Conservation (phyloP, 2,329 filamentous ascomycete genomes). For the Alternaria arborescens region DNA sequence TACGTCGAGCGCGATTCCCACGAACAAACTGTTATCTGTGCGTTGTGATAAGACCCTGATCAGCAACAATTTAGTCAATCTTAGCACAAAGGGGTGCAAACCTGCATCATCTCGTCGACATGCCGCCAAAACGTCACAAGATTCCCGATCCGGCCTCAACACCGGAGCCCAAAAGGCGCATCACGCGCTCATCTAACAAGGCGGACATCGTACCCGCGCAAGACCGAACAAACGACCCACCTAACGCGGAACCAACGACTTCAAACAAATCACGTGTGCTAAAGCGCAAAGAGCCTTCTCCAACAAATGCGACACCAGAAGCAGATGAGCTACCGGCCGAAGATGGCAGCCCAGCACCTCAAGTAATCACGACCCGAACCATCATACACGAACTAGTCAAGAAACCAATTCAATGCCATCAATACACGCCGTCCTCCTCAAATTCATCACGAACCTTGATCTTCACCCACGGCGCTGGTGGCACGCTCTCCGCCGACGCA, state of each 20-base stretch:
- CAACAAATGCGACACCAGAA: background rate
- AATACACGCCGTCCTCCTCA: conserved; percentile 16
- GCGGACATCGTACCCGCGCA: too few species aligned
- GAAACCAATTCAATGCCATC: conserved; percentile 32
- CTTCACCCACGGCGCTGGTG: conserved; percentile 58
- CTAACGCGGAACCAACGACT: background rate
- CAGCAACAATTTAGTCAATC: too few species aligned
- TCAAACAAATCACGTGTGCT: accelerated
- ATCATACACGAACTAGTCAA: conserved; percentile 28
- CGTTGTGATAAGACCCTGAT: too few species aligned
- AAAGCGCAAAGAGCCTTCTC: background rate
- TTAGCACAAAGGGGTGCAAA: too few species aligned
- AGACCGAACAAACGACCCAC: too few species aligned
- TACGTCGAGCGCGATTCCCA: too few species aligned
- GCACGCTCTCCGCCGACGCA: conserved; percentile 51
- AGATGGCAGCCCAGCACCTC: background rate
- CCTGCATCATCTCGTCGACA: too few species aligned
- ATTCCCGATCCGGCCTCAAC: too few species aligned
- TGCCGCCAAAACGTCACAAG: too few species aligned
- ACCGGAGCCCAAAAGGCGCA: conserved; percentile 12
- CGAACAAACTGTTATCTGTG: too few species aligned
- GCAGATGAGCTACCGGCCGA: background rate
- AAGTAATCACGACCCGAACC: conserved; percentile 8
- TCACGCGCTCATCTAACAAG: conserved; percentile 29
- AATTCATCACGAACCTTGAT: conserved; percentile 34